Conservation (phyloP, 1,284 basidiomycete genomes). For the Kwoniella shivajii region DNA sequence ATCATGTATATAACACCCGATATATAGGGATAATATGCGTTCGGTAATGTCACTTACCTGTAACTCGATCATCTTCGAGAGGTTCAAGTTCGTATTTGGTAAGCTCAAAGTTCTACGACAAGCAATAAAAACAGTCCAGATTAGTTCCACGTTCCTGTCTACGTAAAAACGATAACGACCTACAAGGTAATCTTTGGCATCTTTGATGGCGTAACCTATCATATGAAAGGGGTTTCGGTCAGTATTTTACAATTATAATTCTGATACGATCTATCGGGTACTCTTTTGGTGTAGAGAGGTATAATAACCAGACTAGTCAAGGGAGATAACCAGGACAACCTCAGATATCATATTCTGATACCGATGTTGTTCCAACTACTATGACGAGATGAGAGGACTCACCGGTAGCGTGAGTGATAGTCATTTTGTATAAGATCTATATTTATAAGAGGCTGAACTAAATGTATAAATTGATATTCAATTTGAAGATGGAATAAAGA, state of each 20-base stretch:
- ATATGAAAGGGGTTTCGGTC: neutral
- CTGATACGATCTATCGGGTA: conserved; percentile 5
- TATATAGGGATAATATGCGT: no score
- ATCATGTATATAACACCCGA: no score
- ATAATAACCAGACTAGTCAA: no score
- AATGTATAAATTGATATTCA: no score
- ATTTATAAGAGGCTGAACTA: no score
- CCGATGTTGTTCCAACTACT: neutral
- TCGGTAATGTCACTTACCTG: no score
- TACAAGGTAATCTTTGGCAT: conserved; percentile 49
- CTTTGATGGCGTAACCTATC: conserved; percentile 48
- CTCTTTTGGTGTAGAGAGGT: no score
- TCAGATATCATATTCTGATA: neutral
- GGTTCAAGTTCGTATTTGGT: conserved; percentile 68
- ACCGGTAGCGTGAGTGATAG: conserved; percentile 46
- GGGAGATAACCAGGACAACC: no score
- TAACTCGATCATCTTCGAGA: conserved; percentile 60
- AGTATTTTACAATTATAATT: neutral
- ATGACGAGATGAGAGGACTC: conserved; percentile 16
- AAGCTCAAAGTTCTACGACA: conserved; percentile 56
- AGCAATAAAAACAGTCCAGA: neutral
- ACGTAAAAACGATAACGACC: conserved; percentile 4
- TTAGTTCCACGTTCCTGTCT: neutral
- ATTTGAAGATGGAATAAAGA: no score
- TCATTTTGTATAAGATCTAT: conserved; percentile 28